Base-by-base conservation (phyloP, 108 stramenopile species). In the Skeletonema grethae region DNA sequence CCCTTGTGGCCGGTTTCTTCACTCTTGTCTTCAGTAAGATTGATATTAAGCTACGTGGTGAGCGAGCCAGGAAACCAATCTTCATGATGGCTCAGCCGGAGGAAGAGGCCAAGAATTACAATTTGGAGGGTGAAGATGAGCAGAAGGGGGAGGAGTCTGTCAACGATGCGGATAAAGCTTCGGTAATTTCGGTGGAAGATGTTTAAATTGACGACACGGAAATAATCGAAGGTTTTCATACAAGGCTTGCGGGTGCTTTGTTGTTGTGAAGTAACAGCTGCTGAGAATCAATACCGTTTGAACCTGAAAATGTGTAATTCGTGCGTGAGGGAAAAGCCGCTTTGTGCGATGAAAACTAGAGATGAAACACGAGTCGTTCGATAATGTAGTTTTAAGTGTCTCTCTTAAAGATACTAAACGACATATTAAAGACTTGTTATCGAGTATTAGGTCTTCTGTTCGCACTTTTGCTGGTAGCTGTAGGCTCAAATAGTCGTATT, bases 241-340 rank as follows among this genome's bases (percentile, higher is more conserved):
- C 41, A 15, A 43, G 41, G 41, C 41, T 43, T 53, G 50, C 50
- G 50, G 50, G 50, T 22, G 50, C 50, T 43, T 43, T 53, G 50
- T 53, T 53, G 50, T 48, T 48, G 18, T 48, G 46, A n/a, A 34
- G 38, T 57, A 24, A 63, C 22, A 28, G 46, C 57, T 57, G 46
- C 65, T 65, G 46, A 29, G 57, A 56, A 65, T 24, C 13, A 53
- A 53, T 18, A 29, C 86, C 88, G 88, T 82, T 85, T 38, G 86
- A 89, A 89, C 88, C 85, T 89, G 88, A 89, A 77, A 86, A 71
- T 67, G 86, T 20, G 67, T 89, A 87, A 87, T 87, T 24, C 88
- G 45, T 65, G 88, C 88, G 88, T 66, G 75, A 87, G 86, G 86
- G 83, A 88, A 75, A 16, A 70, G 69, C 69, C 39, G 2, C 9